phyloP scores from a whole-genome alignment of 129 eudicot species.

The Oenanthe sinensis region DNA sequence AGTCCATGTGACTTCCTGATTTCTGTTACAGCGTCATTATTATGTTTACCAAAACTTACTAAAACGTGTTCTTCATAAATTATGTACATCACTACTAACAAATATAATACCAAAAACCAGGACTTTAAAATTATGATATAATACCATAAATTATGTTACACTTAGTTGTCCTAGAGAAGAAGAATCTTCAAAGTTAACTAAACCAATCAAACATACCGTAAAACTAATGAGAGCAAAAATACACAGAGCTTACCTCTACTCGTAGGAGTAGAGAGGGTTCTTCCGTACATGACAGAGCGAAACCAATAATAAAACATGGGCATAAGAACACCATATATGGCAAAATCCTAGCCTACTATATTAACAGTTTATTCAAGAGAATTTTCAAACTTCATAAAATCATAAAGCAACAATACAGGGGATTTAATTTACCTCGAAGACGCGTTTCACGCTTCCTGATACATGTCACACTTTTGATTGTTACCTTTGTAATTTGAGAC shows the following conservation, averaged over 20 bases:
- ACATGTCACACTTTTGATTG: slow-evolving; percentile 38
- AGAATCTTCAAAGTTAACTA: neutral
- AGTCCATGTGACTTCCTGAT: neutral
- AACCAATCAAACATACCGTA: neutral
- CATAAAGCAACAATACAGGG: neutral
- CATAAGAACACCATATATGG: neutral
- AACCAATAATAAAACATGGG: neutral
- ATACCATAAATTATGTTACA: no score
- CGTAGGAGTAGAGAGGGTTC: neutral
- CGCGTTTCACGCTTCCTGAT: slow-evolving; percentile 22
- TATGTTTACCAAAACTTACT: no score
- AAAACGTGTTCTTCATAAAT: neutral
- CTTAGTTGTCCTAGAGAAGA: neutral
- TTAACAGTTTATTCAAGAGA: neutral
- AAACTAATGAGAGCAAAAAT: neutral
- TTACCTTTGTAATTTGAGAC: slow-evolving; percentile 51
- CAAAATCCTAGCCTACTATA: neutral
- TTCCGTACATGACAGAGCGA: neutral
- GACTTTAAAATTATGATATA: neutral
- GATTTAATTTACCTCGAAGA: slow-evolving; percentile 28
- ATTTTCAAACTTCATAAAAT: neutral
- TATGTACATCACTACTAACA: neutral
- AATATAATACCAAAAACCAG: neutral
- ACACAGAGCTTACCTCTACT: neutral
- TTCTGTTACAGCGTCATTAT: neutral